Percentiles rank a stretch among this genome's conserved stretches.
These are phyloP conservation scores for Rusavskia elegans DNA, from an alignment of 495 filamentous ascomycete genomes.

Conservation along the genomic window DNA sequence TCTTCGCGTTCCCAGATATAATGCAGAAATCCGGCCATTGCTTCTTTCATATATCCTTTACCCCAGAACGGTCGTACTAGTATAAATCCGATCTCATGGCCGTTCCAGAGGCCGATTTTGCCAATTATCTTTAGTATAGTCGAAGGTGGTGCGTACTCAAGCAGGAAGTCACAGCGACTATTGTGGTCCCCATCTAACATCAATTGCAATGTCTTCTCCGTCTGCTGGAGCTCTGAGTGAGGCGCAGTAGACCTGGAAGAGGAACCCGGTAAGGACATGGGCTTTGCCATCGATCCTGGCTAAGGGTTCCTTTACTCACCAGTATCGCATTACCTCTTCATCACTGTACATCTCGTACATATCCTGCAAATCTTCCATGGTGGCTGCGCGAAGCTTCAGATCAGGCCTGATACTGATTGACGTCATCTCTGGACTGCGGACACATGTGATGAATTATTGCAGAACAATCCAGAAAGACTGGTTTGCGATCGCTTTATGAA, in stretches of 20 bases:
- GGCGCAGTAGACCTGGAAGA: slow-evolving; percentile 6
- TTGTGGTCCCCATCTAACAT: slow-evolving; percentile 67
- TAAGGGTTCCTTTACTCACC: background rate
- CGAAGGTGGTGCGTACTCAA: background rate
- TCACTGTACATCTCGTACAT: background rate
- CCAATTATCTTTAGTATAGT: slow-evolving; percentile 2
- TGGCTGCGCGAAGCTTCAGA: background rate
- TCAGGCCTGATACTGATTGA: background rate
- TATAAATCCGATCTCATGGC: slow-evolving; percentile 7
- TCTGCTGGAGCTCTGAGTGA: background rate
- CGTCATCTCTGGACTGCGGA: too few species aligned
- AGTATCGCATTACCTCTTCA: background rate
- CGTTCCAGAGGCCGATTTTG: slow-evolving; percentile 7
- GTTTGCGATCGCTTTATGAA: too few species aligned
- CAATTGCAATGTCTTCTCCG: slow-evolving; percentile 58
- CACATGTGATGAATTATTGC: too few species aligned
- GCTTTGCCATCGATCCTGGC: background rate
- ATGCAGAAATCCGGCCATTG: background rate
- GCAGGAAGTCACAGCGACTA: slow-evolving; percentile 5
- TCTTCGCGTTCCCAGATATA: slow-evolving; percentile 3
- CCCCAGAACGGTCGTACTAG: slow-evolving; percentile 4
- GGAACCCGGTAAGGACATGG: background rate
- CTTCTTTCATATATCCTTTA: slow-evolving; percentile 7
- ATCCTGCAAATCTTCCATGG: background rate
- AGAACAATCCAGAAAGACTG: too few species aligned